Conservation (phyloP, 257 asterid species). For the Craterostigma plantagineum region DNA sequence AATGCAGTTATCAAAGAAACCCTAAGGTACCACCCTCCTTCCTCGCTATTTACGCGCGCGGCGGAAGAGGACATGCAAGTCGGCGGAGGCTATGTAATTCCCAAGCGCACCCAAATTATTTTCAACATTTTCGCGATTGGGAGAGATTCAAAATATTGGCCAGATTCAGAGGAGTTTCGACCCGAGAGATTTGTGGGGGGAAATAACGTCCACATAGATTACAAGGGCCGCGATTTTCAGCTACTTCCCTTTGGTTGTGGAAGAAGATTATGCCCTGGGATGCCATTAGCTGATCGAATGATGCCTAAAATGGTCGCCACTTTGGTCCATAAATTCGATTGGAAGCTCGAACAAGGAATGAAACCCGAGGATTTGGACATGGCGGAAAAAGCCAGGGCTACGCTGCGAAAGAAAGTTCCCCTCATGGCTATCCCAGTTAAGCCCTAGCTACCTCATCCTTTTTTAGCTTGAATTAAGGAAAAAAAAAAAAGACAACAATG, state of each 20-base stretch:
- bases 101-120: not conserved
- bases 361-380: not conserved
- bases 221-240: not conserved
- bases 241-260: constrained; percentile 1
- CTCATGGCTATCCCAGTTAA: not conserved
- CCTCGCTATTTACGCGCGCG: not conserved
- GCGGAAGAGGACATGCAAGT: not conserved
- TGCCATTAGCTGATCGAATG: constrained; percentile 1
- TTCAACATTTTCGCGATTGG: not conserved
- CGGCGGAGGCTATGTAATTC: not conserved
- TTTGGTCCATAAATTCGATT: not conserved
- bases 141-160: not conserved
- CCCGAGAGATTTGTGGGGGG: not conserved
- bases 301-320: not conserved
- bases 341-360: not conserved
- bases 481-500: no score
- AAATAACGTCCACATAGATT: not conserved
- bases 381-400: not conserved
- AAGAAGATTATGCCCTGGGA: constrained; percentile 1
- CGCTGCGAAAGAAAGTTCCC: not conserved
- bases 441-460: no score
- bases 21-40: not conserved
- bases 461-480: no score
- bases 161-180: not conserved
- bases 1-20: not conserved